These are phyloP conservation scores for Beauveria sp. DNA, from an alignment of 2,329 filamentous ascomycete species.

Conservation along the genomic window DNA sequence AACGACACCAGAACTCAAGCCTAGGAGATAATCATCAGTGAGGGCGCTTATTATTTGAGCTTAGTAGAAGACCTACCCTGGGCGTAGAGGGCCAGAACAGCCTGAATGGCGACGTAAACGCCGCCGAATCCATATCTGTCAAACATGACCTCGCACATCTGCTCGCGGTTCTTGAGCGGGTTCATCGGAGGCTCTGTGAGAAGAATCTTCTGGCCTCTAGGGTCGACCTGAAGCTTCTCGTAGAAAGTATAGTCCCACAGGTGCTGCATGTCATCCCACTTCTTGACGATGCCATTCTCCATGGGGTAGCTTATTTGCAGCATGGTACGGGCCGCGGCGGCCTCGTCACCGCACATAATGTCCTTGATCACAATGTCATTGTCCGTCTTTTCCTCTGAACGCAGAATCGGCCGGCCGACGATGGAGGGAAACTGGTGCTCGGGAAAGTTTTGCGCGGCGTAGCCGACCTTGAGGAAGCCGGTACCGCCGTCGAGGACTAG, in stretches of 20 bases:
- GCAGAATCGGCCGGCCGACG: conserved; percentile 92
- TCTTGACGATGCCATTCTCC: conserved; percentile 99
- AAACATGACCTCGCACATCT: conserved; percentile 99
- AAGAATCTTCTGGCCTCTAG: conserved; percentile 89
- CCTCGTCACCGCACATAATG: conserved; percentile 99
- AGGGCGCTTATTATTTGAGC: not conserved
- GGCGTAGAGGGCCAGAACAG: conserved; percentile 89
- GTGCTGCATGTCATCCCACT: conserved; percentile 99
- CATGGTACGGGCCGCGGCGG: conserved; percentile 90
- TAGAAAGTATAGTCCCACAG: conserved; percentile 98
- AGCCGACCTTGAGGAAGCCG: conserved; percentile 98
- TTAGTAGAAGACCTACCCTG: conserved; percentile 56
- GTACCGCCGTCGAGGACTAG: conserved; percentile 95
- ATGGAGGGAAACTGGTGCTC: conserved; percentile 96
- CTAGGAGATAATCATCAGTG: conserved; percentile 31
- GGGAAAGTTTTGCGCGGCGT: conserved; percentile 98
- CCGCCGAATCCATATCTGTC: conserved; percentile 94
- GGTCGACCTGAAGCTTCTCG: conserved; percentile 93
- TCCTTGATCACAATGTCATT: conserved; percentile 73
- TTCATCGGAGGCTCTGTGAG: conserved; percentile 98
- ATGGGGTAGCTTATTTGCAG: conserved; percentile 98
- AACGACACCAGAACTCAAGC: conserved; percentile 88
- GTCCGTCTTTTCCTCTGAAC: conserved; percentile 75
- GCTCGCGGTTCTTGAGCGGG: conserved; percentile 89
- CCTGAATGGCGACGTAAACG: conserved; percentile 96